These are phyloP conservation scores for Orbilia brochopaga DNA, from an alignment of 2,329 filamentous ascomycete species.

Conservation along the genomic window DNA sequence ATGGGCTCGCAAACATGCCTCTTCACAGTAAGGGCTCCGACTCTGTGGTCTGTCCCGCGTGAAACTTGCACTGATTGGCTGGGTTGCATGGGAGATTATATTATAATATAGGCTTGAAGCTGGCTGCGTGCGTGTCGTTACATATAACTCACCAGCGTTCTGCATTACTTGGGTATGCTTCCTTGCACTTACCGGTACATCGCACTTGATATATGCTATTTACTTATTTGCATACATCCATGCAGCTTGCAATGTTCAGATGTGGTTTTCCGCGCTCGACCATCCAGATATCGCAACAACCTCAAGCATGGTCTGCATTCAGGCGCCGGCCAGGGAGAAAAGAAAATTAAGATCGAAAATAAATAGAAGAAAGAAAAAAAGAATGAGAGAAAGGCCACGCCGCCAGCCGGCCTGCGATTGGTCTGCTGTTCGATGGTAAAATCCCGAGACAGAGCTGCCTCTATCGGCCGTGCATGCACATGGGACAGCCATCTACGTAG, in stretches of 20 bases:
- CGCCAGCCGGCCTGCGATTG: slow-evolving; percentile 2
- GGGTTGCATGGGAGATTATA: no score
- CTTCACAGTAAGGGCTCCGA: slow-evolving; percentile 23
- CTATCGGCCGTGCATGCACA: slow-evolving; percentile 23
- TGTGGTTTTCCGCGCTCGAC: slow-evolving; percentile 4
- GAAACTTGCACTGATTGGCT: neutral
- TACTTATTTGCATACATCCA: neutral
- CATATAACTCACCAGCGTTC: neutral
- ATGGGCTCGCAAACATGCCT: slow-evolving; percentile 23
- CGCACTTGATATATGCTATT: neutral
- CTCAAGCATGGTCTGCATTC: slow-evolving; percentile 4
- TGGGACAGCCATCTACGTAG: no score
- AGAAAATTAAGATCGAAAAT: slow-evolving; percentile 16
- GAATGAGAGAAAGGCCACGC: slow-evolving; percentile 17
- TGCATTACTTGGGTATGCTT: neutral
- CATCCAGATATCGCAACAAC: slow-evolving; percentile 13
- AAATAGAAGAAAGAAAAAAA: slow-evolving; percentile 26
- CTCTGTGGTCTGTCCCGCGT: slow-evolving; percentile 17
- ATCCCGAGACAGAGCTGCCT: no score
- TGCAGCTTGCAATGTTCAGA: neutral
- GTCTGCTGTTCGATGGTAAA: slow-evolving; percentile 20
- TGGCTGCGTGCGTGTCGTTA: neutral
- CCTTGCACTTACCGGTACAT: no score
- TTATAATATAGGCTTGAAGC: no score
- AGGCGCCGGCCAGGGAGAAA: neutral